phyloP scores from a whole-genome alignment of 2,329 filamentous ascomycete genomes.

The Talaromyces sp. region DNA sequence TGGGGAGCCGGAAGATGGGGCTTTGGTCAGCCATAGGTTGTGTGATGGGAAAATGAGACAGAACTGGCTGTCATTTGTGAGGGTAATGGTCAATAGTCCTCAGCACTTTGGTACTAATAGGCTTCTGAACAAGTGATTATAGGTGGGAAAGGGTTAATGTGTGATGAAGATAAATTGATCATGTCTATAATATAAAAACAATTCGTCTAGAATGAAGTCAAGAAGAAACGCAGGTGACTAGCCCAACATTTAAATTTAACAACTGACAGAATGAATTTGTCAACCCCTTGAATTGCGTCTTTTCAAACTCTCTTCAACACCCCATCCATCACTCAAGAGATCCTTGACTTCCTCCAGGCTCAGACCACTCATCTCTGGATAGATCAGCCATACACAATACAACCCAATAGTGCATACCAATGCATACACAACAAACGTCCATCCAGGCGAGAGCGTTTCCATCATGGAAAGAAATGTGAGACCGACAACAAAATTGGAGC shows the following conservation, averaged over 20 bases:
- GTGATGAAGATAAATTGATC: neutral
- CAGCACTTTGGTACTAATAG: no score
- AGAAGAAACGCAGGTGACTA: neutral
- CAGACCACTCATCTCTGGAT: conserved; percentile 81
- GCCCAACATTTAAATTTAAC: neutral
- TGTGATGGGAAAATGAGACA: neutral
- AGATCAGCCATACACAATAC: conserved; percentile 65
- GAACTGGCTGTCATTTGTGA: conserved; percentile 1
- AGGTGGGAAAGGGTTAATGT: neutral
- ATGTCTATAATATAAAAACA: neutral
- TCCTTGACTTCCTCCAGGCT: conserved; percentile 74
- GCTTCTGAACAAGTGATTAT: neutral
- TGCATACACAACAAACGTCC: conserved; percentile 80
- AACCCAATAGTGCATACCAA: conserved; percentile 64
- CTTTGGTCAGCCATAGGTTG: conserved; percentile 9
- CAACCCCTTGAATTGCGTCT: conserved; percentile 15
- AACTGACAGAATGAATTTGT: neutral
- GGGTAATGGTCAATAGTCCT: neutral
- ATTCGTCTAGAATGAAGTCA: neutral
- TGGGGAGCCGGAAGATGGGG: conserved; percentile 3
- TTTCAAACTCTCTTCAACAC: conserved; percentile 50
- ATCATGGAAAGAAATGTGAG: conserved; percentile 86
- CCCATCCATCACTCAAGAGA: conserved; percentile 69
- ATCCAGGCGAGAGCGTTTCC: conserved; percentile 65
- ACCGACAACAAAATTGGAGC: conserved; percentile 78